Evolutionary conservation across 2,329 filamentous ascomycete genomes (phyloP).

Genomic region (Aspergillus neoniger): DNA sequence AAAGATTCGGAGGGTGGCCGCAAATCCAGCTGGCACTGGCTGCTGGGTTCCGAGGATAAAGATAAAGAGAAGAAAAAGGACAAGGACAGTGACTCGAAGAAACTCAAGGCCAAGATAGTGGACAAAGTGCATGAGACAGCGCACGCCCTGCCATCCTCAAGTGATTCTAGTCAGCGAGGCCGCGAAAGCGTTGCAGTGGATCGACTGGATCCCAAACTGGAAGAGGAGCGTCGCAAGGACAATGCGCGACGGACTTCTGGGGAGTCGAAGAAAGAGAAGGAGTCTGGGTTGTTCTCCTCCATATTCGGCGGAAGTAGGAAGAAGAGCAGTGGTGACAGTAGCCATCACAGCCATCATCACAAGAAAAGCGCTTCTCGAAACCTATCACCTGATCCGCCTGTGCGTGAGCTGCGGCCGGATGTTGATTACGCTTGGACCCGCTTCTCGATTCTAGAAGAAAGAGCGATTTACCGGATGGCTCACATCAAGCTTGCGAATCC

Average conservation of each 20-base stretch:
- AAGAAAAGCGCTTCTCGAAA: conserved; percentile 75
- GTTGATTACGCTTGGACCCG: conserved; percentile 95
- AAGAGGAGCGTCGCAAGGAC: conserved; percentile 74
- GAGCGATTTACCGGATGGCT: conserved; percentile 97
- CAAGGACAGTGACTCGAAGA: conserved; percentile 69
- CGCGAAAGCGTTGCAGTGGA: conserved; percentile 85
- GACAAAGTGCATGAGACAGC: conserved; percentile 70
- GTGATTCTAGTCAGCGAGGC: conserved; percentile 64
- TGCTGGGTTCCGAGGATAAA: conserved; percentile 72
- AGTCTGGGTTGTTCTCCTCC: conserved; percentile 82
- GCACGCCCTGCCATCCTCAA: conserved; percentile 80
- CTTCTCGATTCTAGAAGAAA: conserved; percentile 91
- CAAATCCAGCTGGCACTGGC: conserved; percentile 80
- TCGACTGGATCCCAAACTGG: conserved; percentile 72
- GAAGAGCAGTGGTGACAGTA: conserved; percentile 73
- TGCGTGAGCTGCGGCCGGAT: conserved; percentile 75
- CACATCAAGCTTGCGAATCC: conserved; percentile 99
- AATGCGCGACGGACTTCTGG: conserved; percentile 68
- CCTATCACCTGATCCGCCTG: conserved; percentile 77
- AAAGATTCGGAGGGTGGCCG: conserved; percentile 70
- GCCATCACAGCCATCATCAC: conserved; percentile 44
- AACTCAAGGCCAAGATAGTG: conserved; percentile 55
- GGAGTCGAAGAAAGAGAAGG: conserved; percentile 81
- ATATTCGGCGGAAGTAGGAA: conserved; percentile 91
- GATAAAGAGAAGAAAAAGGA: conserved; percentile 56